phyloP scores from a whole-genome alignment of 768 basidiomycete genomes.

The Leccinum truebloodii region DNA sequence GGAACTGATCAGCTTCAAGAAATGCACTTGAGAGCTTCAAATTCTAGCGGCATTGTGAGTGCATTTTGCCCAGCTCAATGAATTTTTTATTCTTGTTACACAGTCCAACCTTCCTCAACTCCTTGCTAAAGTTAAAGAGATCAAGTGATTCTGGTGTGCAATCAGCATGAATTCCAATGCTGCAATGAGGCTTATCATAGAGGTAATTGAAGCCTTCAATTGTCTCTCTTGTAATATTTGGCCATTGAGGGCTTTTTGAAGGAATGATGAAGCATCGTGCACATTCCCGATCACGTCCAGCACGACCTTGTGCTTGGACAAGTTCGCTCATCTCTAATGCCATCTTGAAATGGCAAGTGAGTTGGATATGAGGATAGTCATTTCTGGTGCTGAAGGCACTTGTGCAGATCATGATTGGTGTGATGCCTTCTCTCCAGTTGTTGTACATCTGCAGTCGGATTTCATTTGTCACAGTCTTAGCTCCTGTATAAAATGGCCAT shows the following conservation, averaged over 20 bases:
- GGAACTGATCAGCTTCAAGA: too few relatives aligned
- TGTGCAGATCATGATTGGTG: background rate
- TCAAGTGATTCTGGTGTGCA: too few relatives aligned
- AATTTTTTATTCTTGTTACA: too few relatives aligned
- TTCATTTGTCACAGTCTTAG: background rate
- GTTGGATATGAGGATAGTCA: background rate
- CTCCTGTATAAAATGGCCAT: background rate
- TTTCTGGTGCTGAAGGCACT: background rate
- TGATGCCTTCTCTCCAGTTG: background rate
- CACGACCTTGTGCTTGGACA: background rate
- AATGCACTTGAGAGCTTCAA: too few relatives aligned
- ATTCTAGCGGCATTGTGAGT: too few relatives aligned
- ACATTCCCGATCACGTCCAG: background rate
- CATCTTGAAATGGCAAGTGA: background rate
- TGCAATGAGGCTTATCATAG: too few relatives aligned
- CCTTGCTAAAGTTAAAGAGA: too few relatives aligned
- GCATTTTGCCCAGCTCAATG: too few relatives aligned
- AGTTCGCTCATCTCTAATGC: background rate
- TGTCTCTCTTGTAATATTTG: background rate
- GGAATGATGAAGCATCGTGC: background rate
- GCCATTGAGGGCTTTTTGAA: background rate
- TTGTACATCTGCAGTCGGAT: background rate
- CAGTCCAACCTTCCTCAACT: too few relatives aligned
- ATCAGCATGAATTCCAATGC: too few relatives aligned
- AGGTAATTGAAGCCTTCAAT: too few relatives aligned